Percentiles rank a stretch among this genome's conserved stretches.
phyloP scores from a whole-genome alignment of 371 early-diverging fungal species.

The Saksenaea oblongispora region DNA sequence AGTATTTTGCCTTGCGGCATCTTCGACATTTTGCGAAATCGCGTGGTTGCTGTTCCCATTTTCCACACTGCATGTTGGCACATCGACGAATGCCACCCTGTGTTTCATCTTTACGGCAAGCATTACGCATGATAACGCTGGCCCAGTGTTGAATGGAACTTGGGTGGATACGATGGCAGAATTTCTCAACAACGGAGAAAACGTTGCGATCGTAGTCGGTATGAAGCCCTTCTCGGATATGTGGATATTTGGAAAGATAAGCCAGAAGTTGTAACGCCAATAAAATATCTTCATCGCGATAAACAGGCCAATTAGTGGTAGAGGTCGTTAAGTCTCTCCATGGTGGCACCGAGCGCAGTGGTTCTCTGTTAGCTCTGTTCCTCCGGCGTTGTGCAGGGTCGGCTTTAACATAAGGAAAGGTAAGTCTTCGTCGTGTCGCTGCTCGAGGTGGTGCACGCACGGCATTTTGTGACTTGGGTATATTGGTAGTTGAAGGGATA shows the following conservation, averaged over 20 bases:
- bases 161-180: conserved; percentile 62
- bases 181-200: conserved; percentile 75
- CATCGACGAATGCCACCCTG: conserved; percentile 73
- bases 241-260: conserved; percentile 83
- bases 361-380: conserved; percentile 28
- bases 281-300: conserved; percentile 84
- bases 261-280: conserved; percentile 84
- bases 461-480: not conserved
- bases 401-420: conserved; percentile 41
- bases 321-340: conserved; percentile 22
- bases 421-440: conserved; percentile 26
- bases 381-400: conserved; percentile 33
- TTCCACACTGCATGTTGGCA: conserved; percentile 71
- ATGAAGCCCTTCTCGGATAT: conserved; percentile 70
- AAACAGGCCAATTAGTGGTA: conserved; percentile 53
- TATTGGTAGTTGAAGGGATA: conserved; percentile 1
- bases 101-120: conserved; percentile 76
- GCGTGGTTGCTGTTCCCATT: conserved; percentile 71
- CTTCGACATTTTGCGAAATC: conserved; percentile 82
- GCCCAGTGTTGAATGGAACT: conserved; percentile 77
- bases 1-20: conserved; percentile 82
- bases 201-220: conserved; percentile 61
- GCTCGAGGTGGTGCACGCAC: not conserved
- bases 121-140: conserved; percentile 79
- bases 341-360: conserved; percentile 4